Base-by-base conservation (phyloP, 345 rosid genomes). In the Xanthoceras sorbifolium region DNA sequence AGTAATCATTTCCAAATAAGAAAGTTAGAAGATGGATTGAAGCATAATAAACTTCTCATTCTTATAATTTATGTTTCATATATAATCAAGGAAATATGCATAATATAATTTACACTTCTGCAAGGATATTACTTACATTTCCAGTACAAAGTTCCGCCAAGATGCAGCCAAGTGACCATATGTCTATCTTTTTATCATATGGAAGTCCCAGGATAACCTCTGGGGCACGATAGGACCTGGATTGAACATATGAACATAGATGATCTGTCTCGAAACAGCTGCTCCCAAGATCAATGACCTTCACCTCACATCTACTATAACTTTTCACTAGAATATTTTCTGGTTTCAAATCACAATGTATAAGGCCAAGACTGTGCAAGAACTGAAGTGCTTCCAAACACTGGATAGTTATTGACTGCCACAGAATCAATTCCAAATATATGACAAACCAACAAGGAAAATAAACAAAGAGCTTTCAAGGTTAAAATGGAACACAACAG, bases 151-250 rank as follows among this genome's bases (percentile, higher is more conserved):
- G 94, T 84, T 97, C 98, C 4, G 98, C 97, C 87, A 97, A 87
- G 79, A 97, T 96, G 87, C 99, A 97, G 74, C 99, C 99, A 67
- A 97, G 98, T 52, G 99, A 96, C 99, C 99, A 96, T n/a, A 94
- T 67, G 20, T 96, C 99, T 61, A 96, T 96, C 91, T 94, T 92
- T 81, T 96, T 93, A 84, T 94, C 94, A 79, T 96, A 96, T 5
- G 99, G 89, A 85, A 91, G 93, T 67, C 99, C 97, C 79, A 96
- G 75, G 69, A 96, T 91, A 77, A 96, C 99, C 84, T 96, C 99
- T 46, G 98, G 99, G 40, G 99, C 99, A 77, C 98, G 93, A 78
- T 96, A 96, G 15, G 99, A 94, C 82, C 99, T 87, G 14, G 99
- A 97, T 72, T 97, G 99, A 68, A 97, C 99, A 82, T 97, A 97